A percentile compares a stretch with the other conserved stretches of the same genome.
Evolutionary conservation across 257 asterid genomes (phyloP).

Genomic region (Striga asiatica): DNA sequence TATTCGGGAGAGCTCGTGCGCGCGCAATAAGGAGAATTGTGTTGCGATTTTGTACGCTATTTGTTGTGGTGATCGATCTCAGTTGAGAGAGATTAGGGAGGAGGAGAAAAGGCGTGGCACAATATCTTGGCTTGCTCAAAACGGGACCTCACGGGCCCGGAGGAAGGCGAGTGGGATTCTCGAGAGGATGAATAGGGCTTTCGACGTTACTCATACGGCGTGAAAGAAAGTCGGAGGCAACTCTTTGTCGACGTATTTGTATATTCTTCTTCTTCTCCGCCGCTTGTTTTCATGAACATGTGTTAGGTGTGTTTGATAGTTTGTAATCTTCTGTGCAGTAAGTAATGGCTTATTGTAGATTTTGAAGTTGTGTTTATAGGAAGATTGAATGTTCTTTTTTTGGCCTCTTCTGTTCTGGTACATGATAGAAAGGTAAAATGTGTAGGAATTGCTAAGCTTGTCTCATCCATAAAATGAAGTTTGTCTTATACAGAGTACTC

Average conservation of each 20-base stretch:
- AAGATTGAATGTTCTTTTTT: too few species aligned
- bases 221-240: conserved; percentile 13
- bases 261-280: conserved; percentile 34
- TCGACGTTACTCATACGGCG: conserved; percentile 49
- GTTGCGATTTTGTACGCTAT: conserved; percentile 53
- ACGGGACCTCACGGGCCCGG: conserved; percentile 87
- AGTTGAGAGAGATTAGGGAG: conserved; percentile 58
- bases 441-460: too few species aligned
- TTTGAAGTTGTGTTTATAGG: background rate
- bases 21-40: conserved; percentile 74
- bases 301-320: conserved; percentile 11
- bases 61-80: conserved; percentile 50
- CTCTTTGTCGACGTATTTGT: conserved; percentile 29
- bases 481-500: too few species aligned
- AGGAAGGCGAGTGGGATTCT: conserved; percentile 75
- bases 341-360: background rate
- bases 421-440: too few species aligned
- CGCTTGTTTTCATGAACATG: background rate
- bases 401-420: too few species aligned
- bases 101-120: conserved; percentile 50
- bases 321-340: background rate
- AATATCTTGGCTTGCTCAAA: conserved; percentile 50
- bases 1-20: conserved; percentile 53
- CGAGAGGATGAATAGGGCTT: conserved; percentile 45
- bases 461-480: too few species aligned